Conservation (phyloP, 2,329 filamentous ascomycete genomes). For the Aurifilum marmelostoma region DNA sequence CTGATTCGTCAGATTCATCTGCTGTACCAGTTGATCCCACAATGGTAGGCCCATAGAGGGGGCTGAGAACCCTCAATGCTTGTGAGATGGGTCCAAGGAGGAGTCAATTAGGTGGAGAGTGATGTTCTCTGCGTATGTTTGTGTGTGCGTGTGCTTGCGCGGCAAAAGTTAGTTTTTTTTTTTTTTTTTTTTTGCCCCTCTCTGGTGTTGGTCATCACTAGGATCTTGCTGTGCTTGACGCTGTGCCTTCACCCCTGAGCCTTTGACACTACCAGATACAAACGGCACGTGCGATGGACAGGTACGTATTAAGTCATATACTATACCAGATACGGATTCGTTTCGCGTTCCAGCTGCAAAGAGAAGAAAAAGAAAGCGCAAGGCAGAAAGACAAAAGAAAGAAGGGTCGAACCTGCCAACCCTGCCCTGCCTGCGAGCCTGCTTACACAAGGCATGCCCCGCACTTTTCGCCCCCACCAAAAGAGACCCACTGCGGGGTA, state of each 20-base stretch:
- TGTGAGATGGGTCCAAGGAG: background rate
- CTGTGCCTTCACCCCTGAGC: too few relatives aligned
- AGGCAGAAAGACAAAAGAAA: background rate
- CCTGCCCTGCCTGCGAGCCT: too few relatives aligned
- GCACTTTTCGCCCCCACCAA: constrained; percentile 23
- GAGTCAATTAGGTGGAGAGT: constrained; percentile 1
- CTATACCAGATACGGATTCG: background rate
- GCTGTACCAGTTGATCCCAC: background rate
- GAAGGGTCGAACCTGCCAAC: background rate
- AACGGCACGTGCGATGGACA: background rate
- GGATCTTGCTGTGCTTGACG: background rate
- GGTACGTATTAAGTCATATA: background rate
- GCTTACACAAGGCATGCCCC: constrained; percentile 14
- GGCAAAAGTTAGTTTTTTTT: background rate
- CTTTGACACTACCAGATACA: background rate
- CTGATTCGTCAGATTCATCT: background rate
- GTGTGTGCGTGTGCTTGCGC: background rate
- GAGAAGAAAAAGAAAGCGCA: background rate
- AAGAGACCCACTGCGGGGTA: constrained; percentile 3
- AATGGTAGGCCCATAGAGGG: background rate
- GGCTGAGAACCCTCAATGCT: constrained; percentile 4
- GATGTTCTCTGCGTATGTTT: background rate
- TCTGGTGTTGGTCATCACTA: background rate
- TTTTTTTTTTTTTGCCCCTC: background rate
- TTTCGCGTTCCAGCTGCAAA: background rate